phyloP scores from a whole-genome alignment of 1,284 basidiomycete species.

The Ceratobasidium sp. region DNA sequence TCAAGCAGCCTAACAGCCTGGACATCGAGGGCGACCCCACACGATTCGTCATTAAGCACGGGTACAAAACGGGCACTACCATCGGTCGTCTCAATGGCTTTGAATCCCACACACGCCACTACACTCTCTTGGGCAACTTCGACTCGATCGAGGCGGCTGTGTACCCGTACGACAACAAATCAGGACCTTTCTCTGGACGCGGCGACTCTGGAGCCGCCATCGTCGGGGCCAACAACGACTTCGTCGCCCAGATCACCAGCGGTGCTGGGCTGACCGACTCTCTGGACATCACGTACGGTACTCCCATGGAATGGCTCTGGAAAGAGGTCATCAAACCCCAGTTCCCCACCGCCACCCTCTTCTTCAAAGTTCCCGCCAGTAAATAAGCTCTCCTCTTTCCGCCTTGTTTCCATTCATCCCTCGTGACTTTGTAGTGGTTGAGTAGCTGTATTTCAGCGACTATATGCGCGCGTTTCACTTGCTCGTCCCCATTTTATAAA shows the following conservation, averaged over 20 bases:
- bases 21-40: conserved; percentile 51
- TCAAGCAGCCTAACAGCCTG: conserved; percentile 53
- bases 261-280: conserved; percentile 52
- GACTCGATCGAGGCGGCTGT: conserved; percentile 57
- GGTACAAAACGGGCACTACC: conserved; percentile 56
- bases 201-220: conserved; percentile 60
- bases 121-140: conserved; percentile 51
- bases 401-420: conserved; percentile 12
- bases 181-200: conserved; percentile 55
- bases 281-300: conserved; percentile 48
- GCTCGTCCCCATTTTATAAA: no score
- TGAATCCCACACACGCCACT: conserved; percentile 55
- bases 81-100: conserved; percentile 56
- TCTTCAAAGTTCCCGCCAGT: conserved; percentile 33
- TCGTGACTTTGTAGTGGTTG: conserved; percentile 41
- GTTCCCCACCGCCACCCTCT: conserved; percentile 48
- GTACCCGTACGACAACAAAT: conserved; percentile 53
- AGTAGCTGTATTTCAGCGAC: no score
- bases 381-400: conserved; percentile 47
- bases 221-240: conserved; percentile 53
- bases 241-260: conserved; percentile 57
- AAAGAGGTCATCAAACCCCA: conserved; percentile 41
- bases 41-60: conserved; percentile 58
- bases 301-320: conserved; percentile 48
- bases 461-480: no score